Conservation (phyloP, 164 flowering plant species). For the Tetracentron sinense region DNA sequence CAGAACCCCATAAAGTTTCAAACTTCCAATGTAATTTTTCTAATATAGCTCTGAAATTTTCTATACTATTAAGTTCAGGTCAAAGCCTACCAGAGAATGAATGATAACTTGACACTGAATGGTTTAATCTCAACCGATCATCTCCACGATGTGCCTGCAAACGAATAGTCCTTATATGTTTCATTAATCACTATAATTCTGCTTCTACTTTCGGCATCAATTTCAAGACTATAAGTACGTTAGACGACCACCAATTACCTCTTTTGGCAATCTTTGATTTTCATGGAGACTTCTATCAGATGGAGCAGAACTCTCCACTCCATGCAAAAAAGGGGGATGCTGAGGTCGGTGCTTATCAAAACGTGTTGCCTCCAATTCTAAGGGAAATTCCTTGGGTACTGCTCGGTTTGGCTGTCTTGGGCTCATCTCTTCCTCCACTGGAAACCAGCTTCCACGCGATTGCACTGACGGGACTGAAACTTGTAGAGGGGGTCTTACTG, state of each 20-base stretch:
- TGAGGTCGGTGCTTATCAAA: constrained; percentile 51
- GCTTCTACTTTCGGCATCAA: constrained; percentile 1
- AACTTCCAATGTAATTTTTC: neutral
- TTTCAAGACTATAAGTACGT: neutral
- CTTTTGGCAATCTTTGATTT: constrained; percentile 57
- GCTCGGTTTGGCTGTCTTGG: constrained; percentile 44
- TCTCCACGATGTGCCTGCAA: constrained; percentile 65
- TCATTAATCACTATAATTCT: neutral
- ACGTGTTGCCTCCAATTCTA: constrained; percentile 48
- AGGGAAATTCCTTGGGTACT: constrained; percentile 53
- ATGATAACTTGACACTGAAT: constrained; percentile 31
- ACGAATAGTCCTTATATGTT: constrained; percentile 1
- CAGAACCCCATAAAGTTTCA: neutral
- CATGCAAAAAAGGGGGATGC: constrained; percentile 52
- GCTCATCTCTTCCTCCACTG: constrained; percentile 69
- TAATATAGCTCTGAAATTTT: neutral
- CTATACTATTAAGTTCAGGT: neutral
- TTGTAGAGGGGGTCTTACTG: constrained; percentile 59
- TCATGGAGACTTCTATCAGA: constrained; percentile 55
- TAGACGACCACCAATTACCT: constrained; percentile 42
- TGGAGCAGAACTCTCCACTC: constrained; percentile 43
- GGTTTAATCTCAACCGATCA: constrained; percentile 48
- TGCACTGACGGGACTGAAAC: constrained; percentile 47
- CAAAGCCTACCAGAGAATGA: constrained; percentile 53
- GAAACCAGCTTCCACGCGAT: constrained; percentile 60